Base-by-base conservation (phyloP, 2,329 filamentous ascomycete genomes). In the Ophiostoma ulmi region DNA sequence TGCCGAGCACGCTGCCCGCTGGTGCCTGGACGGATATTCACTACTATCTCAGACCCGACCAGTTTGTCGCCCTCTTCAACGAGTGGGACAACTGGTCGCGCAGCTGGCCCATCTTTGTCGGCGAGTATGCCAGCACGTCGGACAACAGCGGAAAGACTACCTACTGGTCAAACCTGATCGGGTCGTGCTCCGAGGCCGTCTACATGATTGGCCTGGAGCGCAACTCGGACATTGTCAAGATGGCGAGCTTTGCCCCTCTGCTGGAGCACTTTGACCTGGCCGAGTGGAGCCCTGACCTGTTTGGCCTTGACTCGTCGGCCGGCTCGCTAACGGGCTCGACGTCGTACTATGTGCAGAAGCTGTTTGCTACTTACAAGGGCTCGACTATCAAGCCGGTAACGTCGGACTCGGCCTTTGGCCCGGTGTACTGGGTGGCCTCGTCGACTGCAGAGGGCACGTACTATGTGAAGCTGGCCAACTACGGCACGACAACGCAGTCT, bases 171-270 rank as follows among this genome's bases (percentile, higher is more conserved):
- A 17, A 63, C 26, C 58, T 63, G 11, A 63, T 63, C 26, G 58
- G 58, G 13, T 63, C 58, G 58, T 63, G 58, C 26, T 63, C 58
- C 26, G 58, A 63, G 58, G 58, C 58, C 58, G 58, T 63, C 11
- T 63, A 63, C 58, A 63, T 63, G 58, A 63, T 63, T 14, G 58
- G 58, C 22, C 22, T 63, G 26, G 58, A 63, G 58, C 58, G 58
- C 58, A 63, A 63, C 58, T 63, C 58, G 11, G 58, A 63, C 58
- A 35, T 63, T 63, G 58, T 63, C 26, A 63, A 63, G 58, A 63
- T 63, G 58, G 58, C 58, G 3, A 63, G 58, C 58, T 63, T 63
- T 35, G 58, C 58, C 5, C 58, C 58, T 10, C 26, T 63, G 58
- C 58, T 63, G 11, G 58, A 63, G 58, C 58, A 63, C 58, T 63